These are phyloP conservation scores for Talaromyces sp. DNA, from an alignment of 2,329 filamentous ascomycete genomes.

Conservation along the genomic window DNA sequence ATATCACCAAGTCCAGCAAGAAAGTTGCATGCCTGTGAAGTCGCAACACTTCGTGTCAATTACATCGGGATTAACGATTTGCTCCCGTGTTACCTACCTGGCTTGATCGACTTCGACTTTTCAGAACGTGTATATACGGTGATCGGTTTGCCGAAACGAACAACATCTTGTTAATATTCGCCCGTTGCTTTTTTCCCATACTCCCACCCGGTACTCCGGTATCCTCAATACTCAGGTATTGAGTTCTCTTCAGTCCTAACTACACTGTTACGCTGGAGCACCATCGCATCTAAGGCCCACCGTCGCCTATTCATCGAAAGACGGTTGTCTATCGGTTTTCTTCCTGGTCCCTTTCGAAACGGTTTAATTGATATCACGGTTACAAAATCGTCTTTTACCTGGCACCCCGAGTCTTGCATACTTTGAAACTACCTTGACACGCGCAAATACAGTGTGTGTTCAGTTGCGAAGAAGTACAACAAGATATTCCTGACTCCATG, in stretches of 20 bases:
- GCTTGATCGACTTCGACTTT: conserved; percentile 20
- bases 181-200: neutral
- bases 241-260: conserved; percentile 3
- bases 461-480: conserved; percentile 14
- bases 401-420: conserved; percentile 22
- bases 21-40: conserved; percentile 15
- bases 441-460: neutral
- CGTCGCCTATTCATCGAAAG: conserved; percentile 35
- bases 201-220: neutral
- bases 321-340: conserved; percentile 33
- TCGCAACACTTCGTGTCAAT: conserved; percentile 1
- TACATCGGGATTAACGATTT: conserved; percentile 11
- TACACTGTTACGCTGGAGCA: conserved; percentile 29
- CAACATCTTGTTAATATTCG: conserved; percentile 14
- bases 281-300: conserved; percentile 28
- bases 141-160: conserved; percentile 16
- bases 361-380: conserved; percentile 31
- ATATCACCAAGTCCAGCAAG: conserved; percentile 32
- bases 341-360: conserved; percentile 35
- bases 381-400: conserved; percentile 23
- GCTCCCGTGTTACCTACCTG: conserved; percentile 1
- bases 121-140: conserved; percentile 18
- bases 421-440: neutral
- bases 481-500: conserved; percentile 11
- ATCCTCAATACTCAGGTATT: conserved; percentile 11